phyloP scores from a whole-genome alignment of 805 yeast genomes.

The Candida insectorum region DNA sequence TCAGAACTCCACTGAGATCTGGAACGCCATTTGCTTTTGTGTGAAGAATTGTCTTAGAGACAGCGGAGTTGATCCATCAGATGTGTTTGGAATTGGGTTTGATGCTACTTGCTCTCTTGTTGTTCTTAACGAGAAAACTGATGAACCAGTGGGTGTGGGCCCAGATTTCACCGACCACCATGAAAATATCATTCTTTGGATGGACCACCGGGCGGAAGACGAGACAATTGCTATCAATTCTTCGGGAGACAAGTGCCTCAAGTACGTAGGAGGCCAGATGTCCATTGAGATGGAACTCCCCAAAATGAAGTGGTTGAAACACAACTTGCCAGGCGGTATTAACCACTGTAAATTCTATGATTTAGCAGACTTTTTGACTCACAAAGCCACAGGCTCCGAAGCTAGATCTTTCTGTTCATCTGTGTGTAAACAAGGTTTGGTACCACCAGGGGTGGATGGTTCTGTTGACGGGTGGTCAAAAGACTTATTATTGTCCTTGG shows the following conservation, averaged over 20 bases:
- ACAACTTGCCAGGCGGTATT: slow-evolving; percentile 62
- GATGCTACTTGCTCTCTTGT: slow-evolving; percentile 97
- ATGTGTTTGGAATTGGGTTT: slow-evolving; percentile 85
- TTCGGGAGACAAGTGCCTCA: slow-evolving; percentile 72
- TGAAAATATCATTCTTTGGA: slow-evolving; percentile 92
- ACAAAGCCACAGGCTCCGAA: slow-evolving; percentile 83
- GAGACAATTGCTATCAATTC: slow-evolving; percentile 82
- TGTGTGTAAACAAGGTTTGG: slow-evolving; percentile 93
- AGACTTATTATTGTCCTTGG: slow-evolving; percentile 67
- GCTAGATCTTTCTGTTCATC: slow-evolving; percentile 86
- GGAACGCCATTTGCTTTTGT: slow-evolving; percentile 84
- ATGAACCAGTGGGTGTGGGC: slow-evolving; percentile 82
- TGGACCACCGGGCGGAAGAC: slow-evolving; percentile 91
- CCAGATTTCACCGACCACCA: slow-evolving; percentile 73
- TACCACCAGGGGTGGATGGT: slow-evolving; percentile 89
- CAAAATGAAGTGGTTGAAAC: slow-evolving; percentile 93
- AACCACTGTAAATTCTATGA: slow-evolving; percentile 82
- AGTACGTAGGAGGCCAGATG: slow-evolving; percentile 96
- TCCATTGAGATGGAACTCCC: slow-evolving; percentile 98
- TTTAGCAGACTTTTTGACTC: slow-evolving; percentile 87
- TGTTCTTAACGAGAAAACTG: slow-evolving; percentile 61
- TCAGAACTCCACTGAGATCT: slow-evolving; percentile 86
- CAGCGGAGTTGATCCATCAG: slow-evolving; percentile 63
- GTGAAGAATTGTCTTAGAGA: slow-evolving; percentile 72
- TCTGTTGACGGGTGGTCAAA: slow-evolving; percentile 86